phyloP scores from a whole-genome alignment of 768 basidiomycete species.

The Cantharellus anzutake region DNA sequence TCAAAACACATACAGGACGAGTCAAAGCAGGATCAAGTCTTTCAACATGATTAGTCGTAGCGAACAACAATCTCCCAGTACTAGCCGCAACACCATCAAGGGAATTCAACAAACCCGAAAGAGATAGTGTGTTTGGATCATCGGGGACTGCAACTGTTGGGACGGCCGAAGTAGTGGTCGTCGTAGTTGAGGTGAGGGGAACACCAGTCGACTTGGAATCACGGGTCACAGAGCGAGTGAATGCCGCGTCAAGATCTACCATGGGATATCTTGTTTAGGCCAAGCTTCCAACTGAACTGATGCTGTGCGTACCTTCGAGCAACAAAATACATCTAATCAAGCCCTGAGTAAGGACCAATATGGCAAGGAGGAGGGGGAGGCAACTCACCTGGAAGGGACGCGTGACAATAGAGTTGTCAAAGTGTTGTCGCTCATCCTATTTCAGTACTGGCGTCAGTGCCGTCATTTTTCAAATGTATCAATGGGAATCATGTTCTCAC shows the following conservation, averaged over 20 bases:
- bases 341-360: background rate
- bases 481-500: slow-evolving; percentile 22
- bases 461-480: background rate
- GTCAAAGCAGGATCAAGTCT: slow-evolving; percentile 54
- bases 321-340: slow-evolving; percentile 63
- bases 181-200: slow-evolving; percentile 23
- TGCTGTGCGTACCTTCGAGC: slow-evolving; percentile 35
- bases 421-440: slow-evolving; percentile 80
- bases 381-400: slow-evolving; percentile 56
- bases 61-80: slow-evolving; percentile 79
- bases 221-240: slow-evolving; percentile 73
- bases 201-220: slow-evolving; percentile 60
- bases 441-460: background rate
- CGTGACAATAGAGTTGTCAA: slow-evolving; percentile 73
- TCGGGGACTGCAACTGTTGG: slow-evolving; percentile 20
- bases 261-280: background rate
- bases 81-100: slow-evolving; percentile 74
- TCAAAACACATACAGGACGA: slow-evolving; percentile 6
- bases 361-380: background rate
- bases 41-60: slow-evolving; percentile 88
- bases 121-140: slow-evolving; percentile 67
- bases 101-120: slow-evolving; percentile 72
- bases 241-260: slow-evolving; percentile 65
- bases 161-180: slow-evolving; percentile 22
- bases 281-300: background rate